Evolutionary conservation across 768 basidiomycete genomes (phyloP), one percentile per base, ranked within the genome.

Genomic region (Pholiota microspora): DNA sequence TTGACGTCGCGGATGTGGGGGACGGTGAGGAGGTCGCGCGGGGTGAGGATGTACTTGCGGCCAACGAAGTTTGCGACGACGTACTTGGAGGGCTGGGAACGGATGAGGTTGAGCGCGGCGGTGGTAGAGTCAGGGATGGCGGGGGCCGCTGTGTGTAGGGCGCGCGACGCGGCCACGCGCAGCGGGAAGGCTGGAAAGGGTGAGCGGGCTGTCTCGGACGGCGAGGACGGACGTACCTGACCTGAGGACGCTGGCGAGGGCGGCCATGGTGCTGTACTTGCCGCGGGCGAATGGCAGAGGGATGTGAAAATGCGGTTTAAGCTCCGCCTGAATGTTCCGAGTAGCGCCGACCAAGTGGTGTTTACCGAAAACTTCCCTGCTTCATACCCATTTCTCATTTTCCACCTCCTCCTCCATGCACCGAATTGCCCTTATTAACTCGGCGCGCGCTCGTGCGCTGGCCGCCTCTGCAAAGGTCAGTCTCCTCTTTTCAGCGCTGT

Each of bases 71-170:
- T 84, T 56, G 94, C 94, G 66, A 95, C 79, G 69, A 96, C 79
- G 74, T 98, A 99, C 73, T 92, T 88, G 0, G 89, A 88, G 4
- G 96, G 92, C 61, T 98, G 94, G 0, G 93, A 89, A 66, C 88
- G 86, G 56, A 98, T 88, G 67, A 94, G 80, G 38, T 83, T 74
- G 65, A 97, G 77, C 4, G 94, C 94, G 45, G 79, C 71, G 45
- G 80, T 44, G n/a, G 83, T 77, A 12, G 80, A 77, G 57, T 58
- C 59, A 55, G 57, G 69, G 45, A 51, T 62, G 54, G 53, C 59
- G 25, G 55, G 18, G 36, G 50, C 55, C n/a, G n/a, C n/a, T 16
- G 59, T 57, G 55, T 64, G 62, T 1, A 63, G 16, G 24, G 51
- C 44, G 12, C 49, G 47, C 25, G 49, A 6, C 21, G 55, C 45